phyloP scores from a whole-genome alignment of 2,329 filamentous ascomycete species.

The Knufia petricola region DNA sequence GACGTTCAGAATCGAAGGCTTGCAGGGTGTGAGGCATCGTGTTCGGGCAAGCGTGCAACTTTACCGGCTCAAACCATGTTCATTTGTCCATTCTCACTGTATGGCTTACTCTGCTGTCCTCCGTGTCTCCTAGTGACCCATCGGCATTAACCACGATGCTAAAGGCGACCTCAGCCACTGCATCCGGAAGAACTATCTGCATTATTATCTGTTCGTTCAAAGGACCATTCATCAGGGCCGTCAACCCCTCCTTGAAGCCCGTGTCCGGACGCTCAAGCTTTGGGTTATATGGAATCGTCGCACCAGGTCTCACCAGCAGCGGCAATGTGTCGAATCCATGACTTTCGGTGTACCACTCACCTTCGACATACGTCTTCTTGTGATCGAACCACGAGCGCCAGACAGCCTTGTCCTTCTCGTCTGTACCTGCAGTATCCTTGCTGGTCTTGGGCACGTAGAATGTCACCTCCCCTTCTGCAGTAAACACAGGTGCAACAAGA shows the following conservation, averaged over 20 bases:
- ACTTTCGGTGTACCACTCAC: constrained; percentile 50
- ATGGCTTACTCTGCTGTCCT: too few species aligned
- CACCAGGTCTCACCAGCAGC: constrained; percentile 48
- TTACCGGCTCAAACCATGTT: too few species aligned
- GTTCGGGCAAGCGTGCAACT: too few species aligned
- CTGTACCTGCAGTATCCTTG: constrained; percentile 37
- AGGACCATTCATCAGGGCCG: constrained; percentile 13
- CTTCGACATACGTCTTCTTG: constrained; percentile 29
- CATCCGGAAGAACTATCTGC: neutral
- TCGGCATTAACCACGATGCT: too few species aligned
- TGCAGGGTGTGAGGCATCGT: too few species aligned
- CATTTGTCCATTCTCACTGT: too few species aligned
- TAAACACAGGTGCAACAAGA: constrained; percentile 55
- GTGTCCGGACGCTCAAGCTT: constrained; percentile 8
- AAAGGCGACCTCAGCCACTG: neutral
- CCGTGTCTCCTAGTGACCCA: too few species aligned
- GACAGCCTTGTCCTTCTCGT: constrained; percentile 32
- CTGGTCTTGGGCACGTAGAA: constrained; percentile 49
- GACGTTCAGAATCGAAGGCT: too few species aligned
- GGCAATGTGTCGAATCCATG: constrained; percentile 51
- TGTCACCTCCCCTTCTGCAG: constrained; percentile 52
- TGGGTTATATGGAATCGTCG: constrained; percentile 25
- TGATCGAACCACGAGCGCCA: constrained; percentile 42
- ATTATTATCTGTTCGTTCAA: neutral
- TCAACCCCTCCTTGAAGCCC: constrained; percentile 9